Percentiles rank a stretch among this genome's conserved stretches.
Conservation (phyloP, 352 stramenopile genomes). For the Pythium phragmiticola region DNA sequence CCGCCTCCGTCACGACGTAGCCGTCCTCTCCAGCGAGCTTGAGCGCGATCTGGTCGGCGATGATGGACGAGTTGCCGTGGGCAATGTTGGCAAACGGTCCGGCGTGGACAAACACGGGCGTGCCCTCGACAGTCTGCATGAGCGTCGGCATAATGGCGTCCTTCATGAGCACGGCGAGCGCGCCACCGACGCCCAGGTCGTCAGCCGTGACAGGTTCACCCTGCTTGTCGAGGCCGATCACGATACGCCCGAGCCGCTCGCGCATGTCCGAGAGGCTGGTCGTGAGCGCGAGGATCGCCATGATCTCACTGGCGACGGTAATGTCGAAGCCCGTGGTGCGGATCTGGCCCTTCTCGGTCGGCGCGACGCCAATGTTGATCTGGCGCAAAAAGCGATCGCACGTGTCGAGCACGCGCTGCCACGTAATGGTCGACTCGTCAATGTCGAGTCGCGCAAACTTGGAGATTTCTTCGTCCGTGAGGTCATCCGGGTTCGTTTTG, state of each 20-base stretch:
- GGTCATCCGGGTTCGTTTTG: conserved; percentile 89
- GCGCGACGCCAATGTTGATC: conserved; percentile 88
- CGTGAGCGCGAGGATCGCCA: conserved; percentile 97
- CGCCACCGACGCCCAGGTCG: conserved; percentile 95
- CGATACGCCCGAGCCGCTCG: conserved; percentile 92
- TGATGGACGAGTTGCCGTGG: conserved; percentile 96
- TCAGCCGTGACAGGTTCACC: conserved; percentile 94
- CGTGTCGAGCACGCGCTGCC: conserved; percentile 96
- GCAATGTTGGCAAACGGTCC: conserved; percentile 99
- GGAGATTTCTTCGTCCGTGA: conserved; percentile 92
- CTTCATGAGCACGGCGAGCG: conserved; percentile 97
- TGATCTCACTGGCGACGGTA: conserved; percentile 97
- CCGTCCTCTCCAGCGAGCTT: conserved; percentile 95
- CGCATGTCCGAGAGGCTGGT: conserved; percentile 94
- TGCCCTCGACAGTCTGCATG: conserved; percentile 98
- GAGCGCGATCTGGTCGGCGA: conserved; percentile 95
- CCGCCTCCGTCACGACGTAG: conserved; percentile 97
- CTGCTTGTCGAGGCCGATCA: conserved; percentile 87
- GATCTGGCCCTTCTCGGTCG: conserved; percentile 89
- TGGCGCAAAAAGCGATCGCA: conserved; percentile 96
- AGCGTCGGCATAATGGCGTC: conserved; percentile 96
- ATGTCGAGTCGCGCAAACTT: conserved; percentile 96
- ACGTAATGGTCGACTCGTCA: conserved; percentile 91
- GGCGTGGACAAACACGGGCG: conserved; percentile 96
- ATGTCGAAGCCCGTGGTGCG: conserved; percentile 80